phyloP scores from a whole-genome alignment of 805 yeast genomes.

The Teunomyces lycoperdinae region DNA sequence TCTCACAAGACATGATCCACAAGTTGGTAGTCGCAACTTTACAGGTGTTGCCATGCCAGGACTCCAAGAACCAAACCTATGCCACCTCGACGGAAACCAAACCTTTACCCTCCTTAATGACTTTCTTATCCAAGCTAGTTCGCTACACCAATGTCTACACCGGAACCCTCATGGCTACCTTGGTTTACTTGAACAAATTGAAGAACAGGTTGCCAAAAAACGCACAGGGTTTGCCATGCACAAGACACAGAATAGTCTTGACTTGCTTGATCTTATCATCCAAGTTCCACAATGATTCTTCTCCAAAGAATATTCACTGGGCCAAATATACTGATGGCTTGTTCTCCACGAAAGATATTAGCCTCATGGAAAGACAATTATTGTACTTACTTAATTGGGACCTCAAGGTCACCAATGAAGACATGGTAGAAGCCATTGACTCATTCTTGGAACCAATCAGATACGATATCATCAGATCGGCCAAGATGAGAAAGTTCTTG shows the following conservation, averaged over 20 bases:
- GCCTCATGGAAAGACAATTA: constrained; percentile 77
- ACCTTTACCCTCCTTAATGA: constrained; percentile 66
- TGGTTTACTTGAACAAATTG: constrained; percentile 63
- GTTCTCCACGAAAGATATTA: constrained; percentile 64
- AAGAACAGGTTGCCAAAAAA: constrained; percentile 61
- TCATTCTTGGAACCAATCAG: constrained; percentile 54
- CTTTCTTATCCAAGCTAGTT: constrained; percentile 68
- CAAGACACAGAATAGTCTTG: constrained; percentile 73
- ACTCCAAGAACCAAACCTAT: constrained; percentile 28
- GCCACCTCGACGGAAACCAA: constrained; percentile 28
- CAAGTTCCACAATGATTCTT: constrained; percentile 73
- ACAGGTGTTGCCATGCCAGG: constrained; percentile 64
- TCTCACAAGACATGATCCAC: constrained; percentile 72
- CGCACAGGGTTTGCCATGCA: constrained; percentile 75
- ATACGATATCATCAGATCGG: constrained; percentile 31
- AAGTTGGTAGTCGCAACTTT: constrained; percentile 63
- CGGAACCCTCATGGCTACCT: constrained; percentile 71
- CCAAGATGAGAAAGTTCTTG: constrained; percentile 32
- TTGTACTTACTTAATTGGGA: constrained; percentile 71
- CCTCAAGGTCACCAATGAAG: constrained; percentile 45
- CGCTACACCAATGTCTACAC: constrained; percentile 78
- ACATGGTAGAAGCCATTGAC: constrained; percentile 40
- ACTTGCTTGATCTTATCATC: constrained; percentile 73
- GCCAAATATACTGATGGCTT: constrained; percentile 74
- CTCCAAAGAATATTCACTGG: constrained; percentile 80